A percentile compares a stretch with the other conserved stretches of the same genome.
Evolutionary conservation across 2,329 filamentous ascomycete species (phyloP).

Genomic region (Cladosporium sp.): DNA sequence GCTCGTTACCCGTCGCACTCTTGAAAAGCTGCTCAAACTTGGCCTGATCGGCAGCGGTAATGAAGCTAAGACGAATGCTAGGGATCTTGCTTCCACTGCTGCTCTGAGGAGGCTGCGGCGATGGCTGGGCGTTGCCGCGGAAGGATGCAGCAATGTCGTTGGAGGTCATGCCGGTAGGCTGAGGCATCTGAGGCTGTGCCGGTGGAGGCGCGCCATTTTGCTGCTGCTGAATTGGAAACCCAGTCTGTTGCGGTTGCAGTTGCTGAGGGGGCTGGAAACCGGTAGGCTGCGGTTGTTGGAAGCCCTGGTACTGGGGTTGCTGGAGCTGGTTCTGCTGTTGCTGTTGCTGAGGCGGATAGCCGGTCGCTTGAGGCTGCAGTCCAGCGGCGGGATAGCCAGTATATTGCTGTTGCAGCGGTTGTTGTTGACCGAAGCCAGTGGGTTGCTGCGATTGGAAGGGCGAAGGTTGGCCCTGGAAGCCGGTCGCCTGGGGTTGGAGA

Average conservation of each 20-base stretch:
- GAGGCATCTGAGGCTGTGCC: slow-evolving; percentile 43
- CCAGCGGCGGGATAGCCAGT: slow-evolving; percentile 55
- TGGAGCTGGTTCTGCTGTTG: slow-evolving; percentile 36
- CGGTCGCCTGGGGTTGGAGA: slow-evolving; percentile 47
- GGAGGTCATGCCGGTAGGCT: slow-evolving; percentile 58
- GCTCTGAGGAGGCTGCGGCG: slow-evolving; percentile 54
- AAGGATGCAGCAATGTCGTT: slow-evolving; percentile 62
- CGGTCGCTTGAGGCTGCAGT: slow-evolving; percentile 33
- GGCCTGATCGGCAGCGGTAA: slow-evolving; percentile 87
- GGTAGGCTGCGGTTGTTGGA: slow-evolving; percentile 40
- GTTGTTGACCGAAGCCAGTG: slow-evolving; percentile 43
- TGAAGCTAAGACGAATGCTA: slow-evolving; percentile 90
- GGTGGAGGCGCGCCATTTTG: slow-evolving; percentile 53
- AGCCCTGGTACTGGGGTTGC: slow-evolving; percentile 31
- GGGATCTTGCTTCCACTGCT: slow-evolving; percentile 72
- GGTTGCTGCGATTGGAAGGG: slow-evolving; percentile 53
- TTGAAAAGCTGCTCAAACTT: slow-evolving; percentile 98
- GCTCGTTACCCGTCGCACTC: slow-evolving; percentile 78
- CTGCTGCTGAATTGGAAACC: slow-evolving; percentile 41
- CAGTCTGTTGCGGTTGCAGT: slow-evolving; percentile 20
- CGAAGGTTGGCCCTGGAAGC: slow-evolving; percentile 52
- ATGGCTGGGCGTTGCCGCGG: slow-evolving; percentile 46
- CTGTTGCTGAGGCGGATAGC: slow-evolving; percentile 31
- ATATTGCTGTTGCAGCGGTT: slow-evolving; percentile 59
- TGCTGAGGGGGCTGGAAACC: slow-evolving; percentile 50